phyloP scores from a whole-genome alignment of 2,329 filamentous ascomycete genomes.

The Monilinia laxa region DNA sequence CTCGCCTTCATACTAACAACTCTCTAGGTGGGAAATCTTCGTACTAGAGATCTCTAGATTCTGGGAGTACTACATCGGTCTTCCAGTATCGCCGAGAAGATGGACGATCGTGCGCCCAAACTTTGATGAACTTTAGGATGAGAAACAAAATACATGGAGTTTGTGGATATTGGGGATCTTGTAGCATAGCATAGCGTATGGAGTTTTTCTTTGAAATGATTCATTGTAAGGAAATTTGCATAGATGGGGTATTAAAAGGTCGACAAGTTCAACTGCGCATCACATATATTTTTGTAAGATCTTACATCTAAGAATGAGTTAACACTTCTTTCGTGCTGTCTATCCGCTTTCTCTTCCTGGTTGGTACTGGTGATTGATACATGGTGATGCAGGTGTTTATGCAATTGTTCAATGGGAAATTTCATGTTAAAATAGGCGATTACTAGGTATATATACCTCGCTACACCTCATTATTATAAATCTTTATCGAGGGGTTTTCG shows the following conservation, averaged over 20 bases:
- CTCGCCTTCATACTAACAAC: conserved; percentile 21
- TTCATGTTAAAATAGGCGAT: no score
- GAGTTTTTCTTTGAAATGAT: conserved; percentile 14
- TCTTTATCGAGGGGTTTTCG: no score
- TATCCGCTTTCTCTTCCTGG: no score
- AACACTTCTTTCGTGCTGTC: no score
- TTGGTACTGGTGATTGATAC: no score
- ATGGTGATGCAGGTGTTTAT: no score
- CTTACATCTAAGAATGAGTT: no score
- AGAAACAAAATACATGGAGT: not conserved
- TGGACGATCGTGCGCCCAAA: conserved; percentile 47
- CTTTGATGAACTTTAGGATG: conserved; percentile 45
- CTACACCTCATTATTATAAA: no score
- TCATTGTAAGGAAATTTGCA: not conserved
- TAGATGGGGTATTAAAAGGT: not conserved
- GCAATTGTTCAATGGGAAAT: no score
- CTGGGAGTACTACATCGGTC: conserved; percentile 63
- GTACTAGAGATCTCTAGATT: conserved; percentile 54
- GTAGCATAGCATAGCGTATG: conserved; percentile 16
- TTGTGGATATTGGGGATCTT: not conserved
- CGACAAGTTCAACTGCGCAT: no score
- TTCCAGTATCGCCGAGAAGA: conserved; percentile 54
- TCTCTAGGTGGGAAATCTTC: conserved; percentile 50
- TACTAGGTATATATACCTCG: no score
- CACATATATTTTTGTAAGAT: no score